Evolutionary conservation across 1,139 yeast species (phyloP), one percentile per base, ranked within the genome.

Genomic region (Wickerhamomyces sp.): DNA sequence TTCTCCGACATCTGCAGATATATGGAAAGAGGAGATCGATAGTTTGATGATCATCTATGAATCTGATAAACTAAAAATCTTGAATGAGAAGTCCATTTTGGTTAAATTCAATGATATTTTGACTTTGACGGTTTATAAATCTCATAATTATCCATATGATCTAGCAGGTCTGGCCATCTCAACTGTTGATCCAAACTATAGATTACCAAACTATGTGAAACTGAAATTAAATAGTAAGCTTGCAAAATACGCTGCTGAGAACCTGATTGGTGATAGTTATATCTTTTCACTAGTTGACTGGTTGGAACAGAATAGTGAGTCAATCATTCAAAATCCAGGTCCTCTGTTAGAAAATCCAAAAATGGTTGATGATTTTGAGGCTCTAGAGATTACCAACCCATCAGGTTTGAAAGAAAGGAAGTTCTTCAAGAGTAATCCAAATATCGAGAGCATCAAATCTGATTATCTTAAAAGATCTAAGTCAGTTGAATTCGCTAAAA

Each of bases 1-100:
- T 10, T 61, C 55, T 7, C 47, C 51, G 1, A 67, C 64, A 11
- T 63, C 70, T 0, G 48, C 54, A 3, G 75, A 69, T 7, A 61
- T 76, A 11, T 91, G 97, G 97, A 62, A 69, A 2, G 85, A 86
- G 58, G 98, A 91, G 61, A 58, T 85, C n/a, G 87, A 83, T 47
- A 81, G 89, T 39, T 64, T 91, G 45, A 64, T 68, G 36, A 71
- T 81, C 34, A 78, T 87, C 40, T 79, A 78, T 52, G 79, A 71
- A 5, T 58, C 66, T 2, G 67, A 65, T 2, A 59, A 59, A 39
- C 48, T 70, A 34, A 55, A 57, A 6, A 62, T 55, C 1, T 58
- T 63, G 4, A 54, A 60, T 33, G 51, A 70, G 5, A 32, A 45
- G 1, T 45, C 53, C 1, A 43, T 58, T 2, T 26, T 36, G n/a